phyloP scores from a whole-genome alignment of 1,284 basidiomycete genomes.

The Cystobasidium pallidum region DNA sequence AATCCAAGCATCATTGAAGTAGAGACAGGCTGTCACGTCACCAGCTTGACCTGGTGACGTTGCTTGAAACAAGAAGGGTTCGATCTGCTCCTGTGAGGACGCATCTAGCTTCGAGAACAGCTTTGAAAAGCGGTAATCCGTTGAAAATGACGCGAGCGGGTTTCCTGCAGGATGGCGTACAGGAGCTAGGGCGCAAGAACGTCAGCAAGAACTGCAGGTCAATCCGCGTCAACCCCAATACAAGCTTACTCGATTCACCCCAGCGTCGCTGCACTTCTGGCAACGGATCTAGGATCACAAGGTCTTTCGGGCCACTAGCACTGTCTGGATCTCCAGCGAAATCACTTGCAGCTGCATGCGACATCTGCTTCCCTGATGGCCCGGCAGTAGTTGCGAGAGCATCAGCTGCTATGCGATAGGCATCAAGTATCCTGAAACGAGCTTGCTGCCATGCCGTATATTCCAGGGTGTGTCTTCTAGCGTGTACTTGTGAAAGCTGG shows the following conservation, averaged over 20 bases:
- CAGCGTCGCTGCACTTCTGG: slow-evolving; percentile 11
- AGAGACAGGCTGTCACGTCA: slow-evolving; percentile 54
- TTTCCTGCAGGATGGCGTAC: slow-evolving; percentile 22
- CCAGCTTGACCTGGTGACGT: slow-evolving; percentile 11
- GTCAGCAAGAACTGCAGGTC: not conserved
- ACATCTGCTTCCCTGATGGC: not conserved
- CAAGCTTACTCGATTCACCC: not conserved
- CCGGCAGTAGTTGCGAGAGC: not conserved
- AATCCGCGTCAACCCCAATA: not conserved
- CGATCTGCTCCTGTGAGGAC: slow-evolving; percentile 51
- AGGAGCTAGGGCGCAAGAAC: not conserved
- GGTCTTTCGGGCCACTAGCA: not conserved
- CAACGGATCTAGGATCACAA: slow-evolving; percentile 15
- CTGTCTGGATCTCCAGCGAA: slow-evolving; percentile 12
- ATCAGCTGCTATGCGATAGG: slow-evolving; percentile 16
- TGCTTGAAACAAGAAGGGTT: slow-evolving; percentile 51
- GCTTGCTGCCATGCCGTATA: slow-evolving; percentile 20
- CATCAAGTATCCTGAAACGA: slow-evolving; percentile 13
- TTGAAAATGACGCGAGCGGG: slow-evolving; percentile 49
- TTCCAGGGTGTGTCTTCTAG: not conserved
- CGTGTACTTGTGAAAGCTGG: not conserved
- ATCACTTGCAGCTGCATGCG: slow-evolving; percentile 9
- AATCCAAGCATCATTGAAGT: slow-evolving; percentile 54
- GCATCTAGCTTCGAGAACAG: slow-evolving; percentile 52
- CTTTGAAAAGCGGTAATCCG: slow-evolving; percentile 53